phyloP scores from a whole-genome alignment of 148 eudicot genomes.

The Agrostemma githago region DNA sequence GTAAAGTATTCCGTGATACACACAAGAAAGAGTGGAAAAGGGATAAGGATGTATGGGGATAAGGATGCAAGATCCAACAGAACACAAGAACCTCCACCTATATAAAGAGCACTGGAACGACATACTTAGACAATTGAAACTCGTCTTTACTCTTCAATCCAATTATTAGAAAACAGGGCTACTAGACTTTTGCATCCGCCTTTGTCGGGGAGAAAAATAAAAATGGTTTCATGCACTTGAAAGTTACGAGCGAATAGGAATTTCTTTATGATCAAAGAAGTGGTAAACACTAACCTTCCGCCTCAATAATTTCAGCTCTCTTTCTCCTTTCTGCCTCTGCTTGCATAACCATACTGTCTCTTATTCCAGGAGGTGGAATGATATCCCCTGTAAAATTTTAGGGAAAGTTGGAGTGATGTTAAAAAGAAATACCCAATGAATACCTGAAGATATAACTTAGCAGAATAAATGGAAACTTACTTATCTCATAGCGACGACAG shows the following conservation, averaged over 20 bases:
- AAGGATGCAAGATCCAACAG: neutral
- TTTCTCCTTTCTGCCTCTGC: conserved; percentile 97
- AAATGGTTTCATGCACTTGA: neutral
- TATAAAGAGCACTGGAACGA: neutral
- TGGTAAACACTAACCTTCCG: conserved; percentile 59
- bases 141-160: neutral
- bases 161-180: too few species aligned
- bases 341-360: conserved; percentile 95
- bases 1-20: too few species aligned
- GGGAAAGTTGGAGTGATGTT: conserved; percentile 3
- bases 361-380: conserved; percentile 80
- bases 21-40: too few species aligned
- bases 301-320: conserved; percentile 88
- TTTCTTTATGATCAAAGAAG: neutral
- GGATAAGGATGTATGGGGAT: neutral
- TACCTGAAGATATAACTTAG: neutral
- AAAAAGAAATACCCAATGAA: neutral
- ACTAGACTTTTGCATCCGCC: too few species aligned
- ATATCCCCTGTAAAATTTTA: conserved; percentile 67
- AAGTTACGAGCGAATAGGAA: neutral
- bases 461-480: conserved; percentile 32
- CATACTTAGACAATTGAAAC: neutral
- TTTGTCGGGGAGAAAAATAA: neutral
- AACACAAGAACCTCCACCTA: neutral
- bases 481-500: conserved; percentile 93